Conservation (phyloP, 2,329 filamentous ascomycete genomes). For the Xylariales sp. region DNA sequence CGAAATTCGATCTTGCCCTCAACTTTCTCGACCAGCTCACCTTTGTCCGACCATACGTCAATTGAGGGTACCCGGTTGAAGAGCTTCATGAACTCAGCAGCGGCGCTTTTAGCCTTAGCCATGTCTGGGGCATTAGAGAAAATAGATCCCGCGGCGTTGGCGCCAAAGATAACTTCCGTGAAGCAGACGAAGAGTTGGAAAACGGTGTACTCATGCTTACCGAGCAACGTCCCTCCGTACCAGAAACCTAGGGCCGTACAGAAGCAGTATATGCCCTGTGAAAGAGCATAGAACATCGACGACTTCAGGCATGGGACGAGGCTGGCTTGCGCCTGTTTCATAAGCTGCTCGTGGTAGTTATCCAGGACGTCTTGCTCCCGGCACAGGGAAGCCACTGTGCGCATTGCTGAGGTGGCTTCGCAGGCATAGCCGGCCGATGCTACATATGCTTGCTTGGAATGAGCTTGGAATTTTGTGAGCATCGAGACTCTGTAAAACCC, state of each 20-base stretch:
- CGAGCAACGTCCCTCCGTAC: constrained; percentile 80
- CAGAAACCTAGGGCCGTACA: constrained; percentile 87
- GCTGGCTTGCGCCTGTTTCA: background rate
- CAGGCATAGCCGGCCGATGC: constrained; percentile 81
- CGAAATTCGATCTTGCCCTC: constrained; percentile 42
- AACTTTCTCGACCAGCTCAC: constrained; percentile 27
- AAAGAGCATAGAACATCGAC: constrained; percentile 74
- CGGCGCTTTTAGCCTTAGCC: constrained; percentile 48
- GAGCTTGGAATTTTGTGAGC: constrained; percentile 71
- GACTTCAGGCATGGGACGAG: constrained; percentile 65
- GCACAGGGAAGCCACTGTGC: constrained; percentile 86
- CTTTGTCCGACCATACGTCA: constrained; percentile 10
- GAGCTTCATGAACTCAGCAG: constrained; percentile 21
- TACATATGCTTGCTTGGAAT: constrained; percentile 75
- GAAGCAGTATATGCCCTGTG: constrained; percentile 78
- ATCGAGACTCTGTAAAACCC: constrained; percentile 85
- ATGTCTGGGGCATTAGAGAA: constrained; percentile 60
- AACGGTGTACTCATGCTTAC: constrained; percentile 63
- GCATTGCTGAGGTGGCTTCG: constrained; percentile 87
- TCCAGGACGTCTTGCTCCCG: constrained; percentile 17
- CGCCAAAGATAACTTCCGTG: constrained; percentile 60
- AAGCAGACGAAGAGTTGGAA: constrained; percentile 63
- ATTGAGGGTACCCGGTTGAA: constrained; percentile 11
- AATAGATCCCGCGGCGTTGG: constrained; percentile 59
- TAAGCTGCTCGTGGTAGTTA: constrained; percentile 2